Evolutionary conservation across 1,284 basidiomycete species (phyloP), one percentile per base, ranked within the genome.

Genomic region (Porogramme epimiltina): DNA sequence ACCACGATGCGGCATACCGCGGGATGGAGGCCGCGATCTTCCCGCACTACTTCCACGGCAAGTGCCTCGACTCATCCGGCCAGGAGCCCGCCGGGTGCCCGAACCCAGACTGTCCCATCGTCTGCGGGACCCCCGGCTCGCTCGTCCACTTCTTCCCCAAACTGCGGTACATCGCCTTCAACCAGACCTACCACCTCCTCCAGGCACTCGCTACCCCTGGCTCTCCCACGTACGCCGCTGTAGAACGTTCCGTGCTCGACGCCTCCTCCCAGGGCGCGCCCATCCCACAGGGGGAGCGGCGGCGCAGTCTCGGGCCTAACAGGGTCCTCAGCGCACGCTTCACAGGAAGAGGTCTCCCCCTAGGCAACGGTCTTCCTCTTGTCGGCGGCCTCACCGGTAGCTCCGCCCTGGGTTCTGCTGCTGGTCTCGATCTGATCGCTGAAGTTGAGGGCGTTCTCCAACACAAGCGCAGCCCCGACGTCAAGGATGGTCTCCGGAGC

Each of bases 61-160:
- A 88, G 70, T 90, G 88, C 62, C 45, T 55, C n/a, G 79, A 81
- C 59, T 62, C 73, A 38, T 72, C 81, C 50, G 82, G 79, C 43
- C 68, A 76, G 48, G 77, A 83, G 23, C 87, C 87, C 13, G 47
- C 70, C 4, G 89, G 88, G 24, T 91, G 89, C 60, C 87, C 88
- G 2, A 87, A 89, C 61, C 87, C 87, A 25, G 81, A 89, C 64
- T 90, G 88, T 65, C 80, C 85, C 28, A 78, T 87, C 51, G 79
- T 88, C 39, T 89, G 87, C 60, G 87, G 88, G 62, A 90, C 87
- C 5, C 85, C 88, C n/a, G 87, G 87, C 15, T 89, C 87, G 6
- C 70, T 90, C 59, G 78, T 85, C 6, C 85, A 89, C 68, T 86
- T 82, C 70, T 89, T 77, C 66, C 49, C 71, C 10, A 74, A 62